Evolutionary conservation across 2,329 filamentous ascomycete genomes (phyloP).

Genomic region (Exutisphaerella laricina): DNA sequence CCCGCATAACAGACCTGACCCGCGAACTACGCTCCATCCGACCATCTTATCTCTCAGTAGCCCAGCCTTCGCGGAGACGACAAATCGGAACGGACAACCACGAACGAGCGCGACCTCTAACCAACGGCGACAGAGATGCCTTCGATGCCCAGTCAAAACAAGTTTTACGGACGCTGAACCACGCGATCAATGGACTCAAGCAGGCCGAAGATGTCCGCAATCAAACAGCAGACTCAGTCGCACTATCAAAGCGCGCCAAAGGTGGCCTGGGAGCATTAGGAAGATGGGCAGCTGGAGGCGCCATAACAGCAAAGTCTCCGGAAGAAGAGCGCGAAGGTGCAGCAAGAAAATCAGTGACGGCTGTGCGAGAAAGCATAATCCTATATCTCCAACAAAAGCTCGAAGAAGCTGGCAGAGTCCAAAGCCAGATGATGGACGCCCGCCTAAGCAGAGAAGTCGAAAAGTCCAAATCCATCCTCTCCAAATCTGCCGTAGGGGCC

Average conservation of each 20-base stretch:
- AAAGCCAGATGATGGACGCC: slow-evolving; percentile 90
- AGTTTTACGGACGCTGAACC: slow-evolving; percentile 77
- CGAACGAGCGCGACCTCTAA: slow-evolving; percentile 54
- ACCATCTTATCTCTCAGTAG: slow-evolving; percentile 83
- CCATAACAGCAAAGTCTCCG: slow-evolving; percentile 48
- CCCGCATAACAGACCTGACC: slow-evolving; percentile 75
- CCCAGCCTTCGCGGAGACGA: slow-evolving; percentile 52
- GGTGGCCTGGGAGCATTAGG: slow-evolving; percentile 61
- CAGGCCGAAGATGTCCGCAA: slow-evolving; percentile 78
- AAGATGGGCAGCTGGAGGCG: slow-evolving; percentile 58
- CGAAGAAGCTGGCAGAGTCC: slow-evolving; percentile 69
- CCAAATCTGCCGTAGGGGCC: slow-evolving; percentile 46
- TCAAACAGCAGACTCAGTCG: slow-evolving; percentile 64
- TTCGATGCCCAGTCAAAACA: slow-evolving; percentile 84
- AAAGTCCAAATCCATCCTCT: slow-evolving; percentile 79
- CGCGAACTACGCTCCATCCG: slow-evolving; percentile 76
- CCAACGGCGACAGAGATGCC: slow-evolving; percentile 74
- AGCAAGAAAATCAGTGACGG: slow-evolving; percentile 57
- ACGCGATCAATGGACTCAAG: slow-evolving; percentile 70
- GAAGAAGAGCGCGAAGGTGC: slow-evolving; percentile 72
- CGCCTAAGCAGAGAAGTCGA: slow-evolving; percentile 78
- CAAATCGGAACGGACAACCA: slow-evolving; percentile 27
- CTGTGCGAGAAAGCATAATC: slow-evolving; percentile 74
- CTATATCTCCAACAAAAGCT: slow-evolving; percentile 73
- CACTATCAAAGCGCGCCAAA: slow-evolving; percentile 63